Evolutionary conservation across 495 filamentous ascomycete species (phyloP).

Genomic region (Neurospora sp.): DNA sequence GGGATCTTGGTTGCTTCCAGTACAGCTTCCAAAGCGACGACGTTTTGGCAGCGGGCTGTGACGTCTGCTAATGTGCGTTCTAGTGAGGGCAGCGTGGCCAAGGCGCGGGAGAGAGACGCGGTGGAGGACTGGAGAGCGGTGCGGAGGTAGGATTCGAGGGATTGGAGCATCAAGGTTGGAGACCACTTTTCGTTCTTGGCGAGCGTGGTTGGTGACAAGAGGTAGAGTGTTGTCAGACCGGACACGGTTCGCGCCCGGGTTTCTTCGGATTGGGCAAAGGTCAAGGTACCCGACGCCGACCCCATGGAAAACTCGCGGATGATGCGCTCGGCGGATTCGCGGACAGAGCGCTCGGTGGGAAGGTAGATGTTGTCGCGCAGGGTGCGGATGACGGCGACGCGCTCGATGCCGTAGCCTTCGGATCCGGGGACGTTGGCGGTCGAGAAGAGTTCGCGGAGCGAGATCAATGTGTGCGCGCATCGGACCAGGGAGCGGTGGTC

Average conservation of each 20-base stretch:
- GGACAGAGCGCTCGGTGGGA: conserved; percentile 60
- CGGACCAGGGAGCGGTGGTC: conserved; percentile 70
- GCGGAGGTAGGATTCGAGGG: conserved; percentile 72
- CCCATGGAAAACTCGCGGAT: conserved; percentile 76
- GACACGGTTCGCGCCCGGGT: conserved; percentile 61
- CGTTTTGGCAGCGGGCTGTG: conserved; percentile 76
- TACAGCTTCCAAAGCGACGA: conserved; percentile 75
- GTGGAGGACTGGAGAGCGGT: conserved; percentile 62
- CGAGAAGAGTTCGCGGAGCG: conserved; percentile 59
- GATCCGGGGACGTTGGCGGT: conserved; percentile 49
- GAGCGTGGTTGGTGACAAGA: conserved; percentile 57
- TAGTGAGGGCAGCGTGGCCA: conserved; percentile 72
- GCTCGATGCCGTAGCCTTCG: conserved; percentile 67
- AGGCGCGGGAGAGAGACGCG: conserved; percentile 55
- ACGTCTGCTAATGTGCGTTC: conserved; percentile 77
- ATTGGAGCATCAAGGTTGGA: conserved; percentile 62
- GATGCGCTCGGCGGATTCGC: conserved; percentile 64
- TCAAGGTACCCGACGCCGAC: conserved; percentile 43
- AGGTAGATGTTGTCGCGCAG: conserved; percentile 55
- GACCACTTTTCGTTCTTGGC: conserved; percentile 43
- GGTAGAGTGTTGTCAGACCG: conserved; percentile 66
- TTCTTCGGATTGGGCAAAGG: conserved; percentile 75
- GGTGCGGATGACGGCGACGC: conserved; percentile 55
- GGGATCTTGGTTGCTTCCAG: conserved; percentile 59
- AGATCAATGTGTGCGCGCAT: conserved; percentile 65